Conservation (phyloP, 768 basidiomycete genomes). For the Calocybe indica region DNA sequence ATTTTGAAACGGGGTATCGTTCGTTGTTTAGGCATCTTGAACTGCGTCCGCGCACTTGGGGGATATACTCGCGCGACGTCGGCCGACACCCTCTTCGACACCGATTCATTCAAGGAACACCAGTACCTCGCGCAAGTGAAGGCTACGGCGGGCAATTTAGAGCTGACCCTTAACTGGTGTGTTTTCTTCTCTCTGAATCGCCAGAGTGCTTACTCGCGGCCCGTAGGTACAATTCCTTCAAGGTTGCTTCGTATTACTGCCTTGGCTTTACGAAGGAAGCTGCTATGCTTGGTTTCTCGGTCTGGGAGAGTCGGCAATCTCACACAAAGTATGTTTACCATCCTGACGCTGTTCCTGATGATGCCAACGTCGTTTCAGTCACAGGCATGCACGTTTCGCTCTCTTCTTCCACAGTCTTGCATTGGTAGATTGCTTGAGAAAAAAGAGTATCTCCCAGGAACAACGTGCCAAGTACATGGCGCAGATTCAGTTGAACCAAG, state of each 20-base stretch:
- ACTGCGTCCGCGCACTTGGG: slow-evolving; percentile 57
- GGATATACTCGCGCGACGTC: slow-evolving; percentile 50
- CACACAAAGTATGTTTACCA: slow-evolving; percentile 53
- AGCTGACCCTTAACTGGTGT: slow-evolving; percentile 57
- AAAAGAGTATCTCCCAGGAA: slow-evolving; percentile 29
- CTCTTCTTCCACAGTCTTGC: slow-evolving; percentile 70
- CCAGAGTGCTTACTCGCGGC: background rate
- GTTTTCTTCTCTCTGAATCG: slow-evolving; percentile 7
- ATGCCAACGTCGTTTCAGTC: slow-evolving; percentile 29
- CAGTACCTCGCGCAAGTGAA: slow-evolving; percentile 43
- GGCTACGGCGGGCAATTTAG: slow-evolving; percentile 38
- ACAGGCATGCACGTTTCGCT: slow-evolving; percentile 62
- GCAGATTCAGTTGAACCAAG: slow-evolving; percentile 58
- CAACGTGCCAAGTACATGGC: slow-evolving; percentile 36
- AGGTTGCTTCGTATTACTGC: slow-evolving; percentile 34
- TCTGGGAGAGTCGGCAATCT: slow-evolving; percentile 50
- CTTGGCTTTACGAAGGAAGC: slow-evolving; percentile 56
- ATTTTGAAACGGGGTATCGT: too few species aligned
- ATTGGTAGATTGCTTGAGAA: slow-evolving; percentile 53
- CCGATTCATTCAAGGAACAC: slow-evolving; percentile 49
- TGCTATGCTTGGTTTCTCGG: slow-evolving; percentile 53
- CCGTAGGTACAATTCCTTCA: slow-evolving; percentile 59
- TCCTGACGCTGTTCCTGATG: background rate
- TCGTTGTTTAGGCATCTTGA: slow-evolving; percentile 39
- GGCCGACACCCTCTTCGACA: slow-evolving; percentile 52